A percentile compares a stretch with the other conserved stretches of the same genome.
These are phyloP conservation scores for Trichoderma sp. DNA, from an alignment of 2,329 filamentous ascomycete genomes.

Conservation along the genomic window DNA sequence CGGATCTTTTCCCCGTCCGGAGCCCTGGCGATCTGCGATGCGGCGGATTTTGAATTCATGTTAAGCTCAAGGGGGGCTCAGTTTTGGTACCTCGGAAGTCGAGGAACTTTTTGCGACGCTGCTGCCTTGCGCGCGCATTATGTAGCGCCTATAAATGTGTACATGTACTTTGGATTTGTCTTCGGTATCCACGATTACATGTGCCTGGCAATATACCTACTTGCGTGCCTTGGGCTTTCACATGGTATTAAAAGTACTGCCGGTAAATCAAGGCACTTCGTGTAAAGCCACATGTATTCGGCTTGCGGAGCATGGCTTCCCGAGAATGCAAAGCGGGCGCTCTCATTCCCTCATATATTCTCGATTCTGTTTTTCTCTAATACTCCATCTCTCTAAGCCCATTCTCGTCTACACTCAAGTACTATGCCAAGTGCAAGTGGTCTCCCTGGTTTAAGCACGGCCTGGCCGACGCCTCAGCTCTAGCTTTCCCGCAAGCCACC, in stretches of 20 bases:
- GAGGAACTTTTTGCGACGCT: neutral
- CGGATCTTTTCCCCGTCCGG: neutral
- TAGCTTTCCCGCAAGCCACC: constrained; percentile 24
- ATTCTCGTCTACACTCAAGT: neutral
- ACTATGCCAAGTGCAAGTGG: neutral
- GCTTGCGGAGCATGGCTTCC: neutral
- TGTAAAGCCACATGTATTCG: neutral
- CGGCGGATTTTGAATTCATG: constrained; percentile 8
- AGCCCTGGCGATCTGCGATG: constrained; percentile 20
- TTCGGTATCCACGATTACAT: neutral
- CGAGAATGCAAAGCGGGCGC: neutral
- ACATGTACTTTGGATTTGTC: neutral
- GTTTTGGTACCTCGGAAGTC: neutral
- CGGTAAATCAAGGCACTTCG: too few species aligned
- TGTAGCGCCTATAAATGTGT: neutral
- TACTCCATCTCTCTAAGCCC: neutral
- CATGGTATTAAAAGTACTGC: neutral
- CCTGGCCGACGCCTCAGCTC: constrained; percentile 22
- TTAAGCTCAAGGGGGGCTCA: neutral
- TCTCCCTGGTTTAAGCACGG: constrained; percentile 15
- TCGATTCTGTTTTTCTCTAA: neutral
- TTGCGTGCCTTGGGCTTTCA: neutral
- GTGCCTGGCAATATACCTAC: neutral
- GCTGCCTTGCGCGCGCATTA: neutral
- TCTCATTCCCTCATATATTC: neutral